Evolutionary conservation across 768 basidiomycete species (phyloP), one percentile per base, ranked within the genome.

Genomic region (Cystobasidium ongulense): DNA sequence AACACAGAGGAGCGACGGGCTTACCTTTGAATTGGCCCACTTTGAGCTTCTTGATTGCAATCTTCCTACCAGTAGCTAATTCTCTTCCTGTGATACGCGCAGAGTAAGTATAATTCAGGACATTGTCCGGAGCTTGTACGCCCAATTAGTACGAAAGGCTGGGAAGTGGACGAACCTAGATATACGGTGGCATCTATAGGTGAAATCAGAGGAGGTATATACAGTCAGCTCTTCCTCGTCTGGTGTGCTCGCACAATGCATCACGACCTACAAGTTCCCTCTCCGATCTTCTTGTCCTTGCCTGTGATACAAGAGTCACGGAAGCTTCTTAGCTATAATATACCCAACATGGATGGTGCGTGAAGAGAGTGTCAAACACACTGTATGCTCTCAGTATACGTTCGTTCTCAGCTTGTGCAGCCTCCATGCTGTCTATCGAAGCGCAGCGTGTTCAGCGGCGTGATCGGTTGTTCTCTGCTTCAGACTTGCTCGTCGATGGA

Each of bases 11-110:
- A n/a, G n/a, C n/a, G n/a, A n/a, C n/a, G n/a, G 17, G 15, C n/a
- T 63, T 43, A 63, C 53, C 68, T 64, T 77, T 79, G 77, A 79
- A 78, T 36, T 76, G 76, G 13, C 78, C 79, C 23, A 78, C 77
- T 46, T 78, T 79, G 74, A 79, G 95, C 82, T 98, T 98, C 84
- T 99, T 99, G 78, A 99, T 95, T 72, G 96, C 96, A 0, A 97
- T 88, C 81, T 88, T 90, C n/a, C 88, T 84, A 35, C 87, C 87
- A 1, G 90, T 90, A 0, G 87, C 83, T 21, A 86, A 84, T 78
- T 92, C 89, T 75, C 88, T 84, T 29, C 90, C 91, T 92, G 75
- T 52, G 59, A 33, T 31, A 1, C 36, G 15, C 18, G 43, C n/a
- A n/a, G n/a, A n/a, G 29, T 59, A 23, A 57, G 75, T 25, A 13